A percentile compares a stretch with the other conserved stretches of the same genome.
Evolutionary conservation across 768 basidiomycete species (phyloP).

Genomic region (Hygrophoropsis aurantiaca): DNA sequence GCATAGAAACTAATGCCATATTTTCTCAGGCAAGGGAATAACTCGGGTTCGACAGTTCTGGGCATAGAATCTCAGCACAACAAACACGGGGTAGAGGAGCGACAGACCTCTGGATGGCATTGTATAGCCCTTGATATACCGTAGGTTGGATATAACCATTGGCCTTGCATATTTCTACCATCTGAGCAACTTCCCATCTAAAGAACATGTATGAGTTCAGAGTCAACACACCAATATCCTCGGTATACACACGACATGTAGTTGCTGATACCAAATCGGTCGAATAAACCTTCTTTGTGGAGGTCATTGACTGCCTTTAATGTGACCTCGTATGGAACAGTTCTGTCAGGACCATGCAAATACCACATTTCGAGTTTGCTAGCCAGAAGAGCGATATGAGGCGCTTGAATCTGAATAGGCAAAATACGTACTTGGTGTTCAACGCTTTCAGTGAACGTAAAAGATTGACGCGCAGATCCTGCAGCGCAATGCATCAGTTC

Average conservation of each 20-base stretch:
- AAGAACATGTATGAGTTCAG: neutral
- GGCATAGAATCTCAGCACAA: neutral
- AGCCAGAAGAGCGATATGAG: neutral
- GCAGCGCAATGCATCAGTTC: neutral
- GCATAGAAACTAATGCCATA: conserved; percentile 32
- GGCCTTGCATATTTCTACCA: conserved; percentile 24
- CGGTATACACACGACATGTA: conserved; percentile 13
- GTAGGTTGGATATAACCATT: conserved; percentile 24
- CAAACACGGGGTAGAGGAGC: neutral
- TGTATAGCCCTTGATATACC: conserved; percentile 27
- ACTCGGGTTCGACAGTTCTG: conserved; percentile 2
- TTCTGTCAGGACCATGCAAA: conserved; percentile 22
- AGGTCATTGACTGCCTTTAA: conserved; percentile 19
- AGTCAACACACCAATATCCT: too few relatives aligned
- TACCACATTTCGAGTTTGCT: conserved; percentile 10
- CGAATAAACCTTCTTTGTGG: conserved; percentile 20
- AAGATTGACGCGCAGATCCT: conserved; percentile 35
- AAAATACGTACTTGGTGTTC: conserved; percentile 42
- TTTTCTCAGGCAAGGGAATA: conserved; percentile 25
- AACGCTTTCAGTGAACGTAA: conserved; percentile 40
- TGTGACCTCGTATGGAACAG: conserved; percentile 23
- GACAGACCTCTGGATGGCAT: conserved; percentile 17
- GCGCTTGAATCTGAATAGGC: conserved; percentile 5
- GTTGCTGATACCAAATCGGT: conserved; percentile 26
- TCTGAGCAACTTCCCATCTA: conserved; percentile 35